A percentile compares a stretch with the other conserved stretches of the same genome.
phyloP scores from a whole-genome alignment of 78 protist species.

The Dictyostelium firmibasis region DNA sequence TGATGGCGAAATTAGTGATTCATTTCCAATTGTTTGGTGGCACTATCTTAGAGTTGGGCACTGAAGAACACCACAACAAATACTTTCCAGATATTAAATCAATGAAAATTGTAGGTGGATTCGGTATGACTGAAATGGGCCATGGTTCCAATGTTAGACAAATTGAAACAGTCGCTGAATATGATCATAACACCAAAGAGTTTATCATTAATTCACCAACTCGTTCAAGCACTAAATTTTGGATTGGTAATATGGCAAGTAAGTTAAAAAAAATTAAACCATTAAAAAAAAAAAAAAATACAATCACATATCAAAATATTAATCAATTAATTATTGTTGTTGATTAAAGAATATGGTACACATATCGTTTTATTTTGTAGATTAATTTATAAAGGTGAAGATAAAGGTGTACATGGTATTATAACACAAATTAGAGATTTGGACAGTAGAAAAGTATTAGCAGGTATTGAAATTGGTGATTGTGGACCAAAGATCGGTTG shows the following conservation, averaged over 20 bases:
- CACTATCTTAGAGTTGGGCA: conserved; percentile 54
- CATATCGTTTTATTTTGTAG: conserved; percentile 48
- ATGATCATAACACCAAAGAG: conserved; percentile 50
- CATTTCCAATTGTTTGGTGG: conserved; percentile 77
- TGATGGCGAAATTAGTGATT: conserved; percentile 26
- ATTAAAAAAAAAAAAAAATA: background rate
- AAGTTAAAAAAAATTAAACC: background rate
- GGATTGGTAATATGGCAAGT: conserved; percentile 76
- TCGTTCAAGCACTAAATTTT: conserved; percentile 73
- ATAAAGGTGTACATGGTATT: conserved; percentile 72
- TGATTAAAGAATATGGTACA: conserved; percentile 64
- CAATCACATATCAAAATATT: no score
- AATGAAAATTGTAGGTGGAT: conserved; percentile 83
- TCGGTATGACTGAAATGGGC: conserved; percentile 88
- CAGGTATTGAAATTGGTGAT: conserved; percentile 56
- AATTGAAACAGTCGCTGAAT: conserved; percentile 83
- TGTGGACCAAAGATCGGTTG: conserved; percentile 73
- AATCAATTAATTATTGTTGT: no score
- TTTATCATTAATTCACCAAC: conserved; percentile 78
- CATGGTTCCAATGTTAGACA: conserved; percentile 89
- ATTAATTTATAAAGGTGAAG: conserved; percentile 34
- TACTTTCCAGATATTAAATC: conserved; percentile 56
- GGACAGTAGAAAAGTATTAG: background rate
- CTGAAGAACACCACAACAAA: conserved; percentile 55
- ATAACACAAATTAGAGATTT: conserved; percentile 37